These are phyloP conservation scores for Artemisia princeps DNA, from an alignment of 140 eudicot genomes.

Conservation along the genomic window DNA sequence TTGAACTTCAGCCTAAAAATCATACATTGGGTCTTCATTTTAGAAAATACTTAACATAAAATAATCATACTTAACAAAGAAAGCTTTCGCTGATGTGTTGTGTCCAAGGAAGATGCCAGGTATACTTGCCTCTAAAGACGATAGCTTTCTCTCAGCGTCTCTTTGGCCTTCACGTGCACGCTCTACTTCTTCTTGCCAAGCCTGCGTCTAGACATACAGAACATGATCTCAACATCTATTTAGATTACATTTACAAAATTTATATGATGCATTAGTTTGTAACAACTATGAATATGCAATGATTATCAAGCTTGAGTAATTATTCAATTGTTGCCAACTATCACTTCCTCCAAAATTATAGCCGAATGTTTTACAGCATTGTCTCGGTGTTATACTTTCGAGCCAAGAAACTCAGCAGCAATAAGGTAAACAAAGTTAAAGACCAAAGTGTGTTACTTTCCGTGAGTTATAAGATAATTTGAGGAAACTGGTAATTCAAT, in stretches of 20 bases:
- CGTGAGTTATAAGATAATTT: slow-evolving; percentile 5
- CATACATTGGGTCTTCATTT: slow-evolving; percentile 18
- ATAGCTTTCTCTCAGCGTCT: slow-evolving; percentile 93
- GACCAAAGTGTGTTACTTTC: neutral
- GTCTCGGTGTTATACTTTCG: neutral
- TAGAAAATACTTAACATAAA: slow-evolving; percentile 11
- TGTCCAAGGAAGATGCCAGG: slow-evolving; percentile 7
- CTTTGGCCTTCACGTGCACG: slow-evolving; percentile 97
- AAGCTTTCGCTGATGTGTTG: neutral
- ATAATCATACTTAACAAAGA: neutral
- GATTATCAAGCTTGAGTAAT: too few species aligned
- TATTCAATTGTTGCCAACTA: too few species aligned
- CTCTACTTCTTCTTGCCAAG: slow-evolving; percentile 99
- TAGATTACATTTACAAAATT: slow-evolving; percentile 11
- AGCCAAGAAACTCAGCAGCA: slow-evolving; percentile 18
- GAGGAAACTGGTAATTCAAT: neutral
- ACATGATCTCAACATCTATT: slow-evolving; percentile 17
- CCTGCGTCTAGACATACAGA: slow-evolving; percentile 57
- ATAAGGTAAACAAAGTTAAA: slow-evolving; percentile 7
- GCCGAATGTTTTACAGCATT: too few species aligned
- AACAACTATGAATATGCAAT: slow-evolving; percentile 2
- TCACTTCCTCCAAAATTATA: too few species aligned
- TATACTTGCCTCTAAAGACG: slow-evolving; percentile 83
- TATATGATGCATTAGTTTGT: slow-evolving; percentile 18
- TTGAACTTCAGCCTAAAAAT: slow-evolving; percentile 81